Percentiles rank a stretch among this genome's conserved stretches.
Evolutionary conservation across 306 rosid species (phyloP).

Genomic region (Medicago truncatula): MtrunA17r5.0-ANR NC_053048.1:13709501-13710000

Average conservation of each 20-base stretch:
- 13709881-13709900: too few relatives aligned
- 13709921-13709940: too few relatives aligned
- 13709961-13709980: too few relatives aligned
- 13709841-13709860: too few relatives aligned
- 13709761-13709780: neutral
- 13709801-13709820: too few relatives aligned
- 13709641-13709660: constrained; percentile 64
- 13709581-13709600: constrained; percentile 75
- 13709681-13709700: constrained; percentile 82
- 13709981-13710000: too few relatives aligned
- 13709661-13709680: constrained; percentile 63
- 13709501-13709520: constrained; percentile 7
- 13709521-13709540: constrained; percentile 32
- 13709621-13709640: constrained; percentile 84
- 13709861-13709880: too few relatives aligned
- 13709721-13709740: neutral
- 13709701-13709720: neutral
- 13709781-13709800: too few relatives aligned
- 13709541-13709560: constrained; percentile 57
- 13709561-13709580: constrained; percentile 80
- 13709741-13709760: neutral
- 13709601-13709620: constrained; percentile 59
- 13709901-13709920: too few relatives aligned
- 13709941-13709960: too few relatives aligned
- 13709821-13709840: too few relatives aligned